phyloP scores from a whole-genome alignment of 768 basidiomycete genomes.

The Tricholoma furcatifolium region DNA sequence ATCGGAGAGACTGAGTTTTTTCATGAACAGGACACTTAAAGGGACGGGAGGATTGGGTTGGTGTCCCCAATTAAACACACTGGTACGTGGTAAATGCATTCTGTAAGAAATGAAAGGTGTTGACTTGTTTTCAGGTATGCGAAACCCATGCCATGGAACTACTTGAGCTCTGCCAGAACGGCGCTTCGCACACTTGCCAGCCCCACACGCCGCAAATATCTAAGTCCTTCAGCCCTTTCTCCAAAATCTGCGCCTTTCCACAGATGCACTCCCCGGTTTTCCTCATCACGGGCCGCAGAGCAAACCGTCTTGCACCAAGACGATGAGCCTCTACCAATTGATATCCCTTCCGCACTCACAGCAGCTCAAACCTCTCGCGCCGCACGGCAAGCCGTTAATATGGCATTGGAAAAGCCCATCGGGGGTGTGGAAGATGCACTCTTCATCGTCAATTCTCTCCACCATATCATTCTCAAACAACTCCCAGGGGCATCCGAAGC shows the following conservation, averaged over 20 bases:
- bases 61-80: slow-evolving; percentile 2
- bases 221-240: background rate
- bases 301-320: background rate
- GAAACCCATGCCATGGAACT: slow-evolving; percentile 71
- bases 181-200: slow-evolving; percentile 20
- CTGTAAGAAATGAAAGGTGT: background rate
- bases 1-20: background rate
- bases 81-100: slow-evolving; percentile 11
- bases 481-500: slow-evolving; percentile 14
- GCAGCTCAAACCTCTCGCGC: slow-evolving; percentile 23
- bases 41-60: background rate
- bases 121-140: slow-evolving; percentile 45
- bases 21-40: background rate
- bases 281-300: slow-evolving; percentile 3
- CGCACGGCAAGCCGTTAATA: slow-evolving; percentile 45
- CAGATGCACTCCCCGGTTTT: background rate
- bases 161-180: slow-evolving; percentile 51
- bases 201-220: slow-evolving; percentile 1
- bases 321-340: background rate
- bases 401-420: slow-evolving; percentile 32
- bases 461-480: slow-evolving; percentile 34
- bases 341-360: slow-evolving; percentile 4
- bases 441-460: slow-evolving; percentile 58
- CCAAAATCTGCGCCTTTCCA: background rate
- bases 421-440: slow-evolving; percentile 50